Conservation (phyloP, 2,329 filamentous ascomycete genomes). For the Fusarium caatingaense region DNA sequence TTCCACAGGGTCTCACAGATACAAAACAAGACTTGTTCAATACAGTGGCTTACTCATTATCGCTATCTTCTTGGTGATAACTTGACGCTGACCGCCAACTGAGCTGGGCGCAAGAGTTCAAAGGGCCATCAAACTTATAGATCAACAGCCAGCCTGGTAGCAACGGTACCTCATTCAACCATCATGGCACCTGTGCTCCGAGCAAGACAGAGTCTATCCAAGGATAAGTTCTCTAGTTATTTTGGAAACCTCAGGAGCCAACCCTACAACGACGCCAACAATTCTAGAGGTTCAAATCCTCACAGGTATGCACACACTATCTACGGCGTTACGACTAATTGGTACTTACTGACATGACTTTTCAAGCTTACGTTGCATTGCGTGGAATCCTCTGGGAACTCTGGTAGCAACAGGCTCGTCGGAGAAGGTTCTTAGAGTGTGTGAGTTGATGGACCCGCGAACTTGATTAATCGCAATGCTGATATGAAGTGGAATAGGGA, state of each 20-base stretch:
- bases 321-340: neutral
- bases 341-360: constrained; percentile 22
- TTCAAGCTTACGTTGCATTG: constrained; percentile 77
- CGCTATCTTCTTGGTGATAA: neutral
- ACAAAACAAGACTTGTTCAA: neutral
- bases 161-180: neutral
- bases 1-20: neutral
- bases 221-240: constrained; percentile 74
- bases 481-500: constrained; percentile 62
- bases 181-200: constrained; percentile 58
- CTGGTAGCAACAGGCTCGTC: constrained; percentile 84
- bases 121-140: neutral
- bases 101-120: neutral
- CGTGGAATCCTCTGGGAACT: constrained; percentile 88
- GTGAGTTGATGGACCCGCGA: constrained; percentile 55
- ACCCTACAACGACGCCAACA: constrained; percentile 73
- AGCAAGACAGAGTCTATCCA: constrained; percentile 68
- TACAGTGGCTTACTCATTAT: neutral
- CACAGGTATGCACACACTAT: constrained; percentile 62
- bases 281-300: constrained; percentile 63
- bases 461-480: neutral
- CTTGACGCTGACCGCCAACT: constrained; percentile 1
- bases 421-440: constrained; percentile 78
- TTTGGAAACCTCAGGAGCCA: constrained; percentile 78
- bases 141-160: neutral